phyloP scores from a whole-genome alignment of 2,329 filamentous ascomycete species.

The Paecilomyces variotii region DNA sequence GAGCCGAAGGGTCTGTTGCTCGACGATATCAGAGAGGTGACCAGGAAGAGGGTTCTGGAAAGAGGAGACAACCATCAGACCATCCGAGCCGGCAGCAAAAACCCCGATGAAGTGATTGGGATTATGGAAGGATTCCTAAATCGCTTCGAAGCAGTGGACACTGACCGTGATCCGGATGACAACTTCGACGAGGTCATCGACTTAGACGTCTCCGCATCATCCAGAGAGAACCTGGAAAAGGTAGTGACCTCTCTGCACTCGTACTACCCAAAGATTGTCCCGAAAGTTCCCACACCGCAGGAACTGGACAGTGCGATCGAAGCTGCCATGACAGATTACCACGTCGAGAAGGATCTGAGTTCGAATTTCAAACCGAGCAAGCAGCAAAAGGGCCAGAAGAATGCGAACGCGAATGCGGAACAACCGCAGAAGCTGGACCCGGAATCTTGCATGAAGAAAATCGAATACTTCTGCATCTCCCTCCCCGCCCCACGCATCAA shows the following conservation, averaged over 20 bases:
- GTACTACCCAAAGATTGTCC: slow-evolving; percentile 66
- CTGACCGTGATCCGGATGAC: slow-evolving; percentile 61
- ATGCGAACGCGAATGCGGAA: slow-evolving; percentile 10
- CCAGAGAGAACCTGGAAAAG: slow-evolving; percentile 76
- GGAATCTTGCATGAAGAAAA: slow-evolving; percentile 40
- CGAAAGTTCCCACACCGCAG: slow-evolving; percentile 58
- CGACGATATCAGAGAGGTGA: slow-evolving; percentile 64
- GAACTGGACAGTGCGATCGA: slow-evolving; percentile 75
- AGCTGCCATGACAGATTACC: slow-evolving; percentile 66
- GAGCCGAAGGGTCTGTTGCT: slow-evolving; percentile 54
- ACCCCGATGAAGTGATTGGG: slow-evolving; percentile 63
- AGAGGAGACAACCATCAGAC: slow-evolving; percentile 97
- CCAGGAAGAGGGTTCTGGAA: slow-evolving; percentile 67
- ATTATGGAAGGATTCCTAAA: slow-evolving; percentile 94
- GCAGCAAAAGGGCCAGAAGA: slow-evolving; percentile 18
- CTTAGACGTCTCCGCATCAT: slow-evolving; percentile 68
- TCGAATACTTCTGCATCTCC: slow-evolving; percentile 60
- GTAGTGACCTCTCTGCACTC: slow-evolving; percentile 63
- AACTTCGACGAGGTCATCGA: slow-evolving; percentile 79
- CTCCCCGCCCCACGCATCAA: slow-evolving; percentile 46
- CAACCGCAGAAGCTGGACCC: slow-evolving; percentile 15
- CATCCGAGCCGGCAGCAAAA: slow-evolving; percentile 74
- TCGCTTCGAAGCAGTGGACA: slow-evolving; percentile 72
- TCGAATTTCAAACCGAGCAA: slow-evolving; percentile 43
- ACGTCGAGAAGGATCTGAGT: slow-evolving; percentile 67